Conservation (phyloP, 768 basidiomycete species). For the Kwoniella sp. region DNA sequence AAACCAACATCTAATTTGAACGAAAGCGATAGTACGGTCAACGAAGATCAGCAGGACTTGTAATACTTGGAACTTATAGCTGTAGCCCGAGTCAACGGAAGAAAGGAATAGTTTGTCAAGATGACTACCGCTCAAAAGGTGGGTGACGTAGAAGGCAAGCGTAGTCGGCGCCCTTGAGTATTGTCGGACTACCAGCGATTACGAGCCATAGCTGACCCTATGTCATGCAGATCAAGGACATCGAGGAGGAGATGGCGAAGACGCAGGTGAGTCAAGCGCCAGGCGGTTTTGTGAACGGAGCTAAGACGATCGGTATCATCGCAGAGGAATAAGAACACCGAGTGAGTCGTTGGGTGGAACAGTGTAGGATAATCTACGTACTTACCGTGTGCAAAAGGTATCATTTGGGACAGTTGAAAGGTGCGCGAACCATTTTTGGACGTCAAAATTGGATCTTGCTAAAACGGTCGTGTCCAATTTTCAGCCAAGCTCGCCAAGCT, state of each 20-base stretch:
- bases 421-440: constrained; percentile 18
- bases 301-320: constrained; percentile 22
- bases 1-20: too few relatives aligned
- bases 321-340: constrained; percentile 58
- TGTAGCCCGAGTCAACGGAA: constrained; percentile 5
- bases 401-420: constrained; percentile 90
- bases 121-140: constrained; percentile 55
- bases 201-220: not conserved
- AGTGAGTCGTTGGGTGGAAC: constrained; percentile 17
- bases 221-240: constrained; percentile 70
- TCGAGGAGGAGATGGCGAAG: constrained; percentile 69
- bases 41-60: too few relatives aligned
- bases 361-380: not conserved
- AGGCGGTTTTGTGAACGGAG: not conserved
- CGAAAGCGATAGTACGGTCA: too few relatives aligned
- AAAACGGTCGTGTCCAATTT: too few relatives aligned
- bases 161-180: not conserved
- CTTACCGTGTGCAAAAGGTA: constrained; percentile 73
- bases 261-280: constrained; percentile 68
- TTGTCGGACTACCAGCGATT: too few relatives aligned
- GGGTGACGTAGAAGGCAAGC: not conserved
- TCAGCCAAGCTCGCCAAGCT: constrained; percentile 94
- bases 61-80: too few relatives aligned
- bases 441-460: not conserved
- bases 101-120: constrained; percentile 3